Evolutionary conservation across 1,139 yeast species (phyloP), one percentile per base, ranked within the genome.

Genomic region (Tardiomyces blankii): DNA sequence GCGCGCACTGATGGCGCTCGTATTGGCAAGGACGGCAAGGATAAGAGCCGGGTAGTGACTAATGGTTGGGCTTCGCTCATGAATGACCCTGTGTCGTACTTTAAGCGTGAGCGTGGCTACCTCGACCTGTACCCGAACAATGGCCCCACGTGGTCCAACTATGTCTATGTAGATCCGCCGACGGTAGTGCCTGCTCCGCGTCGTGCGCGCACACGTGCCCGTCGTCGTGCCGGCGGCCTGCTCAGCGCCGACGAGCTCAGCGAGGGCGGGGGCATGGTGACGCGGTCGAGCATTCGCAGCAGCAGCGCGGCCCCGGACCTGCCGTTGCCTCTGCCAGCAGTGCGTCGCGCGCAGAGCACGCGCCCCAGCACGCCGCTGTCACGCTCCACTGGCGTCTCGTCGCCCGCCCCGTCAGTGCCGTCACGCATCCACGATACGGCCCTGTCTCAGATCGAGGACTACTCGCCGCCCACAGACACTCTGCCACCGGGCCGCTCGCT

Each of bases 401-500:
- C 35, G 35, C 35, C 35, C 5, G 35, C 35, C 4, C 35, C 35
- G 5, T 12, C 16, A 5, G 16, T 30, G n/a, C 35, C 35, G n/a
- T 30, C 35, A 5, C 54, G 62, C 25, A 70, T 68, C 41, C 73
- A 68, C 48, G 73, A 68, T 48, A 54, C 65, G 42, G 58, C 57
- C 38, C 45, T 53, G 41, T 53, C 77, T 68, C 62, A 65, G 49
- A 50, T 68, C 40, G 65, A 64, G n/a, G 96, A 91, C 64, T 89
- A 74, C 63, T 79, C 91, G 7, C 97, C 97, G 5, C 67, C 85
- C 1, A 48, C 70, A 21, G 60, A 72, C 1, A 73, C 84, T 0
- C 70, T 91, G 49, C 88, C 94, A 30, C 68, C 75, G 19, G 80
- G 78, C 57, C 80, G 82, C 64, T 78, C 88, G 54, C 72, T 91